Conservation (phyloP, 2,329 filamentous ascomycete species). For the Ilyonectria sp. region DNA sequence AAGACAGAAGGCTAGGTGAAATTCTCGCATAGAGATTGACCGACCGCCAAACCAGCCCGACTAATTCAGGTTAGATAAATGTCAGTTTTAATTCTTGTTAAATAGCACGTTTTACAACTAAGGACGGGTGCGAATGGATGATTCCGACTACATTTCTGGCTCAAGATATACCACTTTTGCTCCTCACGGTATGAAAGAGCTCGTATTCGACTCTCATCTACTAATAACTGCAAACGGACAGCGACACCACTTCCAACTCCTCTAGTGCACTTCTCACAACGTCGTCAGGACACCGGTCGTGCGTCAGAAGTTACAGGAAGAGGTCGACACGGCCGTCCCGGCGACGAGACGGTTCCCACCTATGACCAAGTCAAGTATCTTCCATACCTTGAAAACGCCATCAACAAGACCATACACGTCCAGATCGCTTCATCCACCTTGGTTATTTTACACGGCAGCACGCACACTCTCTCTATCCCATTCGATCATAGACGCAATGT, state of each 20-base stretch:
- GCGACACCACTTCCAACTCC: slow-evolving; percentile 84
- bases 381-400: slow-evolving; percentile 81
- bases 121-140: too few species aligned
- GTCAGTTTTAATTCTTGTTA: too few species aligned
- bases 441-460: not conserved
- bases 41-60: too few species aligned
- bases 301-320: slow-evolving; percentile 77
- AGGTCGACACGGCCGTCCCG: slow-evolving; percentile 80
- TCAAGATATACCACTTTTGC: too few species aligned
- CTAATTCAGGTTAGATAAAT: too few species aligned
- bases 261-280: slow-evolving; percentile 86
- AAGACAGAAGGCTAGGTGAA: too few species aligned
- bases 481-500: slow-evolving; percentile 21
- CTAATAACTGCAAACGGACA: slow-evolving; percentile 62
- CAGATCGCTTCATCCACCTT: not conserved
- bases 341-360: slow-evolving; percentile 73
- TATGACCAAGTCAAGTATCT: slow-evolving; percentile 82
- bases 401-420: slow-evolving; percentile 77
- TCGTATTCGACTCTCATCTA: too few species aligned
- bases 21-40: too few species aligned
- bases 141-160: too few species aligned
- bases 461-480: not conserved
- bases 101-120: too few species aligned
- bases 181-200: too few species aligned
- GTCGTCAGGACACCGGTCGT: slow-evolving; percentile 79